A percentile compares a stretch with the other conserved stretches of the same genome.
These are phyloP conservation scores for Apophysomyces elegans DNA, from an alignment of 371 early-diverging fungal genomes.

Conservation along the genomic window DNA sequence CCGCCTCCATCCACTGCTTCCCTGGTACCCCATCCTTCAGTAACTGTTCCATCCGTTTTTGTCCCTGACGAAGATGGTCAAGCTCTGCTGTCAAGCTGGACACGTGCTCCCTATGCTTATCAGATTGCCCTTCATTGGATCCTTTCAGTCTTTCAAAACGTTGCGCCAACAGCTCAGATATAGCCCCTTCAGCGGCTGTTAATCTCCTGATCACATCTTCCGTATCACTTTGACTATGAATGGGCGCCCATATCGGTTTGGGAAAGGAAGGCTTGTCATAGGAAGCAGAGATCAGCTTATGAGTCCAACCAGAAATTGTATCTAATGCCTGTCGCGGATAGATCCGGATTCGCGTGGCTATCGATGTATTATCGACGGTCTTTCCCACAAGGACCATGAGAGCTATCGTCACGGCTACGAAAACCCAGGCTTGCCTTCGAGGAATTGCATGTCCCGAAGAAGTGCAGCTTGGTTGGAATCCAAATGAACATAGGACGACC, in stretches of 20 bases:
- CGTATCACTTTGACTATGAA: background rate
- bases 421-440: slow-evolving; percentile 2
- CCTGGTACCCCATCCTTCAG: too few relatives aligned
- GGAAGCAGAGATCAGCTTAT: background rate
- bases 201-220: background rate
- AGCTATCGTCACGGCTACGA: background rate
- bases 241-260: background rate
- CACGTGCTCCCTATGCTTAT: background rate
- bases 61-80: background rate
- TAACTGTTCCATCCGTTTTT: background rate
- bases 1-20: background rate
- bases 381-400: background rate
- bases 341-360: too few relatives aligned
- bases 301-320: background rate
- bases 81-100: background rate
- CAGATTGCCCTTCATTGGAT: background rate
- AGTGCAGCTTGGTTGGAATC: background rate
- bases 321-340: too few relatives aligned
- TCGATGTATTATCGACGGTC: too few relatives aligned
- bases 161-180: background rate
- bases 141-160: background rate
- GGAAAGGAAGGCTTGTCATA: background rate
- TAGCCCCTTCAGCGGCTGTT: background rate
- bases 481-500: background rate
- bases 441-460: background rate